These are phyloP conservation scores for Solanum arcanum DNA, from an alignment of 257 asterid species.

Conservation along the genomic window DNA sequence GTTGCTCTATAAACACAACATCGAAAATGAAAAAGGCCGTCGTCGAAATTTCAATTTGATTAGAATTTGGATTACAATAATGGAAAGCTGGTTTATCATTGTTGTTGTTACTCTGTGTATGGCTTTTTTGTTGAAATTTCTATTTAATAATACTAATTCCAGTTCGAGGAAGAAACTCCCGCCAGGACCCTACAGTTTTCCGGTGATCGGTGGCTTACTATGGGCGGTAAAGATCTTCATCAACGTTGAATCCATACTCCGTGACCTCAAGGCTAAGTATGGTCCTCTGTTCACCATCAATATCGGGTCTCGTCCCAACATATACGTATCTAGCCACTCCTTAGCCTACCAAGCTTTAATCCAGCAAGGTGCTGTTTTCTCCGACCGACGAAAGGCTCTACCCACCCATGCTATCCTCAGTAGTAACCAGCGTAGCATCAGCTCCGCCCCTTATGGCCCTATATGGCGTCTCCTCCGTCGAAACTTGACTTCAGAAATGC, in stretches of 20 bases:
- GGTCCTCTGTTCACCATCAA: background rate
- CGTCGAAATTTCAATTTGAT: too few species aligned
- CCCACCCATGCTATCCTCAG: background rate
- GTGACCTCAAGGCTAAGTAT: background rate
- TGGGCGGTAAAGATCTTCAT: rapidly evolving
- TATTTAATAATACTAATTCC: background rate
- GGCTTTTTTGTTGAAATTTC: background rate
- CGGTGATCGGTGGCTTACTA: background rate
- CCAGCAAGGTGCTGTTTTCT: background rate
- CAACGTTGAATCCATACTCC: background rate
- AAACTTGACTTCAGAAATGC: background rate
- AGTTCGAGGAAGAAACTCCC: background rate
- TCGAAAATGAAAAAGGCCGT: too few species aligned
- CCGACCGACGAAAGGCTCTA: background rate
- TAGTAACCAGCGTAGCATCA: background rate
- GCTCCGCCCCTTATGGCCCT: background rate
- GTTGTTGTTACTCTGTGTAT: background rate
- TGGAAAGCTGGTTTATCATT: background rate
- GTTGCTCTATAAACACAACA: too few species aligned
- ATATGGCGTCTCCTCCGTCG: background rate
- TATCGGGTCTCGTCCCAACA: background rate
- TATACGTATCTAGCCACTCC: background rate
- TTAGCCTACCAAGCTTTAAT: background rate
- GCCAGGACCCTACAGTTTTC: background rate
- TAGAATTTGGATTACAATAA: background rate